Evolutionary conservation across 208 protist genomes (phyloP).

Genomic region (Acanthamoeba culbertsoni): DNA sequence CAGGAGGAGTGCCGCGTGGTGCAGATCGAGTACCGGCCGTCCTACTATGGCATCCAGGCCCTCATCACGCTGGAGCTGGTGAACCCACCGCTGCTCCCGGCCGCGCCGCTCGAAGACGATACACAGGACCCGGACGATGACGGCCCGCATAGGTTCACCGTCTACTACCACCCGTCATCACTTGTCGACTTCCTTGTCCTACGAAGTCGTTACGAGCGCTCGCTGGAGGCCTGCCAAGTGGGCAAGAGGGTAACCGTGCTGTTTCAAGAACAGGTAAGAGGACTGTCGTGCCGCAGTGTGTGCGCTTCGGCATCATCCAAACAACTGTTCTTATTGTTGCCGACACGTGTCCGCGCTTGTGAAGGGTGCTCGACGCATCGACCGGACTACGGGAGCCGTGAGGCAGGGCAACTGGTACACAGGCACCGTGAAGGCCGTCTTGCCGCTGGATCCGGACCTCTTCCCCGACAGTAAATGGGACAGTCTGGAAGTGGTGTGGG

Average conservation of each 20-base stretch:
- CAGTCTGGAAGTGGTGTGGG: constrained; percentile 34
- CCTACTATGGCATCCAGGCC: not conserved
- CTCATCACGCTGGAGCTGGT: constrained; percentile 31
- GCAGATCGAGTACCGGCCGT: constrained; percentile 24
- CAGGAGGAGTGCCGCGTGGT: constrained; percentile 2
- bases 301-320: too few relatives aligned
- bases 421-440: not conserved
- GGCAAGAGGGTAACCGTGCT: not conserved
- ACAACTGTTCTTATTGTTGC: too few relatives aligned
- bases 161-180: not conserved
- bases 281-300: not conserved
- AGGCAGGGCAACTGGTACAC: not conserved
- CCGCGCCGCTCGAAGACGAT: too few relatives aligned
- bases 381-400: not conserved
- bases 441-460: not conserved
- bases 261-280: not conserved
- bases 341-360: too few relatives aligned
- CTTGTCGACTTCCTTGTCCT: not conserved
- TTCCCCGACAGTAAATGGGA: constrained; percentile 52
- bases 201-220: not conserved
- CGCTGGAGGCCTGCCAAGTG: not conserved
- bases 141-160: not conserved
- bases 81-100: not conserved
- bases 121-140: too few relatives aligned
- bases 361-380: too few relatives aligned